Percentiles rank a stretch among this genome's conserved stretches.
phyloP scores from a whole-genome alignment of 306 rosid species.

The Sesbania bispinosa region DNA sequence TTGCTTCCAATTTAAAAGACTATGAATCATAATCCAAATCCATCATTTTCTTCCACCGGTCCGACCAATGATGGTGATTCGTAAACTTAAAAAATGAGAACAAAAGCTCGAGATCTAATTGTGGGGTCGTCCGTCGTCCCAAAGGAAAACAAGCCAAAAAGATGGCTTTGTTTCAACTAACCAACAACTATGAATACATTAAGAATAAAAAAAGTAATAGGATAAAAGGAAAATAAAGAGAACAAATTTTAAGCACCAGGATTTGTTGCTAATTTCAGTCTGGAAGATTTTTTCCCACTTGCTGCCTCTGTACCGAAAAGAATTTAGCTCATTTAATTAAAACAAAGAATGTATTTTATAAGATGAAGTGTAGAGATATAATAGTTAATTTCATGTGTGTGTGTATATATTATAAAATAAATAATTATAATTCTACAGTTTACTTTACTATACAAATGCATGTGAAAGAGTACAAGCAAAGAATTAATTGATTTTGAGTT shows the following conservation, averaged over 20 bases:
- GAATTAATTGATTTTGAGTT: slow-evolving; percentile 4
- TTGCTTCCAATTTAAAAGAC: slow-evolving; percentile 20
- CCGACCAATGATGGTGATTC: slow-evolving; percentile 13
- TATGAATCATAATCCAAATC: slow-evolving; percentile 18
- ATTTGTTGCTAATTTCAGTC: too few relatives aligned
- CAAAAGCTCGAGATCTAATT: slow-evolving; percentile 6
- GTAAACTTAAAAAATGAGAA: slow-evolving; percentile 2
- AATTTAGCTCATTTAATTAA: too few relatives aligned
- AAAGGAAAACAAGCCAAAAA: not conserved
- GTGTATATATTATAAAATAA: too few relatives aligned
- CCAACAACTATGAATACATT: slow-evolving; percentile 25
- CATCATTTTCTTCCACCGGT: not conserved
- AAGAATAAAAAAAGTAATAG: not conserved
- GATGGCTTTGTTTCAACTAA: slow-evolving; percentile 32
- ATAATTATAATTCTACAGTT: too few relatives aligned
- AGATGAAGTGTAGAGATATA: too few relatives aligned
- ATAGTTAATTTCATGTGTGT: too few relatives aligned
- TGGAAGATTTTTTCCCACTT: too few relatives aligned
- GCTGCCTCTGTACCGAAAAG: too few relatives aligned
- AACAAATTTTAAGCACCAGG: too few relatives aligned
- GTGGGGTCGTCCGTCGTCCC: slow-evolving; percentile 2
- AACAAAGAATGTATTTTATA: too few relatives aligned
- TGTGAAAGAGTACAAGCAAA: slow-evolving; percentile 28
- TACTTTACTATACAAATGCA: not conserved
- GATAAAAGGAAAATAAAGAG: not conserved